phyloP scores from a whole-genome alignment of 805 yeast species.

The Ogataea trehaloabstinens region DNA sequence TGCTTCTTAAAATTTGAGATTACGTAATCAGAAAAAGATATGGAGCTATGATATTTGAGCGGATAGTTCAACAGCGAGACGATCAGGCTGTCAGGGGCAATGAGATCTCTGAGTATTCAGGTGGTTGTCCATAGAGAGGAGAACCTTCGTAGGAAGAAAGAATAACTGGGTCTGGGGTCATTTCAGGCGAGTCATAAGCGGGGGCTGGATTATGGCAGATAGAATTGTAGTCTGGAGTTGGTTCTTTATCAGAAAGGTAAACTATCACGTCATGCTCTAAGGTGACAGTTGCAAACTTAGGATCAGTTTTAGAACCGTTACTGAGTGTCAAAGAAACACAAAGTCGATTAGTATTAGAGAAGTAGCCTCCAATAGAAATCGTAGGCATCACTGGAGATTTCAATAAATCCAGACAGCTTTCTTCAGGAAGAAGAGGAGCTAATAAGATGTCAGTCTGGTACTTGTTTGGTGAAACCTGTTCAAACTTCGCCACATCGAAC shows the following conservation, averaged over 20 bases:
- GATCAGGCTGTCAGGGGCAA: neutral
- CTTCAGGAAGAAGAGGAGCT: slow-evolving; percentile 8
- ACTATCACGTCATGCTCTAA: slow-evolving; percentile 13
- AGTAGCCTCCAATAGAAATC: slow-evolving; percentile 11
- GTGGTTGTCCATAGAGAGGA: slow-evolving; percentile 5
- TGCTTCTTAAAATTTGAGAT: no score
- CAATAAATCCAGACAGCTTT: slow-evolving; percentile 6
- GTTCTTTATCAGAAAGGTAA: slow-evolving; percentile 11
- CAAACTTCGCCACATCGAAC: slow-evolving; percentile 15
- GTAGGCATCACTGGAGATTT: slow-evolving; percentile 16
- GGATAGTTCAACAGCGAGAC: no score
- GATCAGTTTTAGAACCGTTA: slow-evolving; percentile 5
- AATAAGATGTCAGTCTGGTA: slow-evolving; percentile 7
- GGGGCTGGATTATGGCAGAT: slow-evolving; percentile 16
- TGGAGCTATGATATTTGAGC: no score
- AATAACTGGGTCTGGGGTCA: slow-evolving; percentile 14
- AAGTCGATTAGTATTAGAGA: slow-evolving; percentile 11
- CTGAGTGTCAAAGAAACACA: slow-evolving; percentile 6
- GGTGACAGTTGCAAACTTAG: slow-evolving; percentile 3
- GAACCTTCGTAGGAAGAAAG: slow-evolving; percentile 6
- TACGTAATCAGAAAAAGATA: no score
- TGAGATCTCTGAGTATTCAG: slow-evolving; percentile 1
- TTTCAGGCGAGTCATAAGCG: slow-evolving; percentile 11
- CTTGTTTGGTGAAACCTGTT: slow-evolving; percentile 1
- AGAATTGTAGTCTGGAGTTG: slow-evolving; percentile 9